Percentiles rank a stretch among this genome's conserved stretches.
Evolutionary conservation across 2,329 filamentous ascomycete species (phyloP).

Genomic region (Neophaeococcomyces aloes): DNA sequence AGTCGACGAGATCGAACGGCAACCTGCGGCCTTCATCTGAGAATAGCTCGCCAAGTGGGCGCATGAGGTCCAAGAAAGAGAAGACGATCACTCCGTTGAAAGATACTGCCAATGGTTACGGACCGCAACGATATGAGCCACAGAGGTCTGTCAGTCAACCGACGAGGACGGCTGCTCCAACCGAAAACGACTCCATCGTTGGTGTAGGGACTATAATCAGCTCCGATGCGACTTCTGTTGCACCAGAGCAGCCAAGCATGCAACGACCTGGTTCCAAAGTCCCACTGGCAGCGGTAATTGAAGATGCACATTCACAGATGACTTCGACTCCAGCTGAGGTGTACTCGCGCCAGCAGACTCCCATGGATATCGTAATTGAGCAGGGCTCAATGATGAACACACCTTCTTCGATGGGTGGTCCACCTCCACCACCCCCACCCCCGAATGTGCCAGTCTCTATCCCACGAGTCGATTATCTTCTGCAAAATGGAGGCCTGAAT

Average conservation of each 20-base stretch:
- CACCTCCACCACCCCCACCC: constrained; percentile 63
- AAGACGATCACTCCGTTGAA: constrained; percentile 31
- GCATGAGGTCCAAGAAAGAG: constrained; percentile 23
- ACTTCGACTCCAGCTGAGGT: neutral
- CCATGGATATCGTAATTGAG: constrained; percentile 12
- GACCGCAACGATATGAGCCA: constrained; percentile 23
- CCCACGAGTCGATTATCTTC: constrained; percentile 80
- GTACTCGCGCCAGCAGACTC: constrained; percentile 15
- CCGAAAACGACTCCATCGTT: constrained; percentile 20
- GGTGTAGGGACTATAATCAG: constrained; percentile 15
- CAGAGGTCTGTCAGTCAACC: constrained; percentile 29
- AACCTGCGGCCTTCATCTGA: constrained; percentile 32
- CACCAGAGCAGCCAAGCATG: constrained; percentile 31
- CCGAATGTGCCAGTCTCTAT: constrained; percentile 55
- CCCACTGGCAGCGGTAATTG: constrained; percentile 8
- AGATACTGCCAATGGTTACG: constrained; percentile 20
- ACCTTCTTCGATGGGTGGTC: constrained; percentile 27
- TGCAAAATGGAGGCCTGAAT: constrained; percentile 75
- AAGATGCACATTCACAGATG: neutral
- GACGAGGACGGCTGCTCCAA: constrained; percentile 25
- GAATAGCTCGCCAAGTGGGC: constrained; percentile 18
- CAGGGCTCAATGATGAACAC: constrained; percentile 12
- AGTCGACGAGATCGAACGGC: constrained; percentile 33
- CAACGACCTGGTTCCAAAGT: constrained; percentile 20
- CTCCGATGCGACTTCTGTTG: constrained; percentile 38